These are phyloP conservation scores for Piper longum DNA, from an alignment of 164 flowering plant genomes.

Conservation along the genomic window DNA sequence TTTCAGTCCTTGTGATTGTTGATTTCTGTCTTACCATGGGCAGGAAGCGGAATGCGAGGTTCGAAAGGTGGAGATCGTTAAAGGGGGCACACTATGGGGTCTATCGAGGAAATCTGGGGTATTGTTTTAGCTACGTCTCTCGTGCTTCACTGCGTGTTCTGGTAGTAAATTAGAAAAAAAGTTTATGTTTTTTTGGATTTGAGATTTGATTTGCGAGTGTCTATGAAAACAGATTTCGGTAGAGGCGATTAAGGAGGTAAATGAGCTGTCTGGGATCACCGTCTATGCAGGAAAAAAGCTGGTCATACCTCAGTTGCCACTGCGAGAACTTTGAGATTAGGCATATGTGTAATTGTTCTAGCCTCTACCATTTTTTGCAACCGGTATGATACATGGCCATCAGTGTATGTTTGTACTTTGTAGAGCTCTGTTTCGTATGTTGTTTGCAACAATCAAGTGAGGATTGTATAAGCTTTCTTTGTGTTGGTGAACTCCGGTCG, in stretches of 20 bases:
- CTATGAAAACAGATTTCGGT: conserved; percentile 19
- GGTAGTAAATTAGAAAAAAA: background rate
- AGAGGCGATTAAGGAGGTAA: conserved; percentile 33
- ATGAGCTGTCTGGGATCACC: conserved; percentile 26
- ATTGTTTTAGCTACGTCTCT: background rate
- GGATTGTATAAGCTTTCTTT: no score
- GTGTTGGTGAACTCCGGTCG: no score
- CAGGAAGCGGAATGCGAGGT: background rate
- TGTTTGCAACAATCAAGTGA: no score
- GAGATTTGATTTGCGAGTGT: background rate
- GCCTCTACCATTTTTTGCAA: no score
- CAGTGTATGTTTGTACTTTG: no score
- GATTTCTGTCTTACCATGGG: no score
- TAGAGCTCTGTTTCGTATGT: no score
- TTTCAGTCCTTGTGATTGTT: background rate
- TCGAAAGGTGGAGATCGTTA: conserved; percentile 24
- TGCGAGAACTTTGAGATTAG: background rate
- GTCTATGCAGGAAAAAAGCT: conserved; percentile 37
- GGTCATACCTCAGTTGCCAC: conserved; percentile 18
- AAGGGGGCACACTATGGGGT: conserved; percentile 44
- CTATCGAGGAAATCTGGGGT: conserved; percentile 37
- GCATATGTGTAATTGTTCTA: no score
- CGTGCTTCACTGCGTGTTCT: background rate
- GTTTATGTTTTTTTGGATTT: background rate
- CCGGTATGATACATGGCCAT: no score